These are phyloP conservation scores for Fusarium sp. DNA, from an alignment of 2,329 filamentous ascomycete species.

Conservation along the genomic window DNA sequence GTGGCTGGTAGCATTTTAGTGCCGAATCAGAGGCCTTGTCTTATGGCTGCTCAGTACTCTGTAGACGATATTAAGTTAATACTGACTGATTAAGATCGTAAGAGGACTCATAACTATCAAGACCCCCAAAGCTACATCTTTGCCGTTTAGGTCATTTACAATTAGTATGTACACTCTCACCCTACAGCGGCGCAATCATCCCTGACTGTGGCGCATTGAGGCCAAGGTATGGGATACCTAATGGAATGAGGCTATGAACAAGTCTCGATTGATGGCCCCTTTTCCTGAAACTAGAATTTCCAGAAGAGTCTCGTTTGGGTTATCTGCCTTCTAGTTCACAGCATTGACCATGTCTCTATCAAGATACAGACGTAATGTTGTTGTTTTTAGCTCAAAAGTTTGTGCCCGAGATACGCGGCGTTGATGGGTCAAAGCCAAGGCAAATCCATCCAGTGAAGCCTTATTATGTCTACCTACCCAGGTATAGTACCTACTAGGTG, in stretches of 20 bases:
- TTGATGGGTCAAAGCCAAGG: conserved; percentile 16
- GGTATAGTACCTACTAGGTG: not conserved
- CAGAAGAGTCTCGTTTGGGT: conserved; percentile 20
- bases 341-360: conserved; percentile 32
- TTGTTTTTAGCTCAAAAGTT: conserved; percentile 30
- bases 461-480: not conserved
- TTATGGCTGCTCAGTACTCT: not conserved
- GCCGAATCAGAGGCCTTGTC: not conserved
- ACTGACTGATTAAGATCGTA: not conserved
- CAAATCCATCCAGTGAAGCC: not conserved
- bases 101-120: not conserved
- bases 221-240: not conserved
- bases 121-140: not conserved
- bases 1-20: not conserved
- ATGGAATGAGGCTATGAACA: not conserved
- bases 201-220: conserved; percentile 27
- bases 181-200: conserved; percentile 10
- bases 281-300: conserved; percentile 22
- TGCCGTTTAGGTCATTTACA: not conserved
- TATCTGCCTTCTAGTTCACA: conserved; percentile 15
- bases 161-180: not conserved
- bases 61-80: not conserved
- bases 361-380: conserved; percentile 32
- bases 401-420: conserved; percentile 31
- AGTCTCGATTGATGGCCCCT: conserved; percentile 1